Percentiles rank a stretch among this genome's conserved stretches.
phyloP scores from a whole-genome alignment of 495 filamentous ascomycete species.

The Sphaerosporella brunnea region DNA sequence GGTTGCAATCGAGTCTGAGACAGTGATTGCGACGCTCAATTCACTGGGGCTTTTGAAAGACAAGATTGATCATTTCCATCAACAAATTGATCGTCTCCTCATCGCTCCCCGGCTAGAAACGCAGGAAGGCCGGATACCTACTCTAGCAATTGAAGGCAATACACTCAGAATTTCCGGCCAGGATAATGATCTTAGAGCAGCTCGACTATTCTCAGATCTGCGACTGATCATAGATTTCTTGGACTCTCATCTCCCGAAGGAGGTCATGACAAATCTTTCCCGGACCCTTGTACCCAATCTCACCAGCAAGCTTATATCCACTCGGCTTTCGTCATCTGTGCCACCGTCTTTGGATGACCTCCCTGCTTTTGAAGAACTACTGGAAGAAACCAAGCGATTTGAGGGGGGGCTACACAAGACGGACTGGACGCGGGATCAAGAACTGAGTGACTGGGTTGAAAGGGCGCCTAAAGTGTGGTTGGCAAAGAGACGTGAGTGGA shows the following conservation, averaged over 20 bases:
- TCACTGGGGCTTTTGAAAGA: constrained; percentile 29
- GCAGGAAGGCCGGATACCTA: constrained; percentile 6
- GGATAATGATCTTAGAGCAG: constrained; percentile 26
- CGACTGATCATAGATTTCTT: constrained; percentile 47
- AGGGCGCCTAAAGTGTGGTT: constrained; percentile 70
- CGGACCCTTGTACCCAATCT: constrained; percentile 48
- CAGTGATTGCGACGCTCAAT: constrained; percentile 4
- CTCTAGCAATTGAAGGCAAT: constrained; percentile 30
- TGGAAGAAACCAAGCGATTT: constrained; percentile 44
- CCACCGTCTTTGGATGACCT: constrained; percentile 55
- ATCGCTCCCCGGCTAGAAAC: constrained; percentile 33
- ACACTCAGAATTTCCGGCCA: constrained; percentile 28
- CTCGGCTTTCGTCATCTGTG: constrained; percentile 58
- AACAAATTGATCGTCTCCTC: constrained; percentile 33
- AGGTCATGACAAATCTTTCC: constrained; percentile 44
- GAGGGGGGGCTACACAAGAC: constrained; percentile 41
- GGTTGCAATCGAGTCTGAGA: constrained; percentile 2
- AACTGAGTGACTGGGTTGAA: constrained; percentile 62
- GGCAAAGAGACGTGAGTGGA: constrained; percentile 58
- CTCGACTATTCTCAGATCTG: constrained; percentile 41
- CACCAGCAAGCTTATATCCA: constrained; percentile 44
- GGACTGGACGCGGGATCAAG: constrained; percentile 49
- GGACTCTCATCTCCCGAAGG: constrained; percentile 42
- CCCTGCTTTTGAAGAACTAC: constrained; percentile 44
- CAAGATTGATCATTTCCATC: constrained; percentile 35